Percentiles rank a stretch among this genome's conserved stretches.
These are phyloP conservation scores for Canavalia gladiata DNA, from an alignment of 306 rosid species.

Conservation along the genomic window DNA sequence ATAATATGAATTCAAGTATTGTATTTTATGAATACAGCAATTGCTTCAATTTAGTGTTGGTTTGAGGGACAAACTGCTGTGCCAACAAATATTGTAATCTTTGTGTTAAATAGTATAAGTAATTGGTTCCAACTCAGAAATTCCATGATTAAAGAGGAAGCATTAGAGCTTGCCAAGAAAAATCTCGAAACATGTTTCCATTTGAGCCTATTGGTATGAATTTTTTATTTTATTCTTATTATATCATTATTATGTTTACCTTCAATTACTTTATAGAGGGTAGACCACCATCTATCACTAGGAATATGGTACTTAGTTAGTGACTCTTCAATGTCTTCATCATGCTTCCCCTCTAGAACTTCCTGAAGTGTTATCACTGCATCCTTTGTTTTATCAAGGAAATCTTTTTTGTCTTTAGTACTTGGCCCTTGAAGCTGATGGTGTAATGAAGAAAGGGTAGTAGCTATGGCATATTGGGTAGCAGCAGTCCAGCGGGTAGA, in stretches of 20 bases:
- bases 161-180: neutral
- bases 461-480: constrained; percentile 64
- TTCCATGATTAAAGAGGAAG: constrained; percentile 2
- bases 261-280: constrained; percentile 71
- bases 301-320: constrained; percentile 56
- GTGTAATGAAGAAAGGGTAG: constrained; percentile 63
- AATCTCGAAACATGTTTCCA: constrained; percentile 27
- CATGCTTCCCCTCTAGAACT: constrained; percentile 75
- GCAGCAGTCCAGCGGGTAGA: constrained; percentile 63
- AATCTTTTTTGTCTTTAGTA: constrained; percentile 48
- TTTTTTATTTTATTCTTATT: neutral
- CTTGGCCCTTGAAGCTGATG: constrained; percentile 62
- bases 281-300: constrained; percentile 71
- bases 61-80: constrained; percentile 19
- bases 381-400: constrained; percentile 66
- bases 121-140: neutral
- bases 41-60: neutral
- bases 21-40: neutral
- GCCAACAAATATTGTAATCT: neutral
- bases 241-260: constrained; percentile 48
- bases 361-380: constrained; percentile 76
- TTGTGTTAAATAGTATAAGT: neutral
- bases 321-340: constrained; percentile 60
- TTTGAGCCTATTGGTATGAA: neutral
- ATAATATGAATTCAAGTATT: neutral